Base-by-base conservation (phyloP, 228 moss, liverwort and hornwort species). In the Sphagnum fallax region DNA sequence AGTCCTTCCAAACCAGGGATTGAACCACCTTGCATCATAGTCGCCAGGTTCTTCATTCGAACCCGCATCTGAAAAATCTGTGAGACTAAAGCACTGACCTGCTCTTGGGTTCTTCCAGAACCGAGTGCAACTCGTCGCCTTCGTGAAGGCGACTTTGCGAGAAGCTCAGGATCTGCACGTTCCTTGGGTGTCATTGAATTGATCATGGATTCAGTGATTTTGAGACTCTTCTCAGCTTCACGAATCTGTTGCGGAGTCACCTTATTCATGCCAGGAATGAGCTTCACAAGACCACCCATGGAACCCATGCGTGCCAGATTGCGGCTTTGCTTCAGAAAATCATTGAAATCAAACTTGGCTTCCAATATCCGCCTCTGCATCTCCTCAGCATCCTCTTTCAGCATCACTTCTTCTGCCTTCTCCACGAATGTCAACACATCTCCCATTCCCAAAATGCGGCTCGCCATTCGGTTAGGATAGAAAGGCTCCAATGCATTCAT, bases 181-280 rank as follows among this genome's bases (percentile, higher is more conserved):
- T 97, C 97, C 65, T 90, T 84, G 6, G 74, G 78, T 65, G 97
- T 97, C 97, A 97, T 97, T 50, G 97, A 93, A 64, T 91, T 85
- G 72, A 97, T 97, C 97, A 97, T 93, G 14, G 93, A 93, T 72
- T 97, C 97, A 91, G 93, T 97, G 53, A 97, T 87, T 72, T 90
- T 90, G 64, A 97, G 70, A 73, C 97, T 93, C 85, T 91, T 97
- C 83, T 97, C 93, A 15, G 97, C 93, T 13, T 97, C 97, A 51
- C 80, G 84, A 68, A 97, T 76, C 79, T 97, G 97, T 76, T 85
- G 88, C 0, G 97, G 97, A 50, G 88, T 86, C 51, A 97, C 80
- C 80, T 97, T 93, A 71, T 88, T 97, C 97, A 97, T 97, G 68
- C 97, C 97, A 68, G 97, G 97, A 72, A 97, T 93, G 50, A 97